Evolutionary conservation across 306 rosid genomes (phyloP), one percentile per base, ranked within the genome.

Genomic region (Lotus japonicus): DNA sequence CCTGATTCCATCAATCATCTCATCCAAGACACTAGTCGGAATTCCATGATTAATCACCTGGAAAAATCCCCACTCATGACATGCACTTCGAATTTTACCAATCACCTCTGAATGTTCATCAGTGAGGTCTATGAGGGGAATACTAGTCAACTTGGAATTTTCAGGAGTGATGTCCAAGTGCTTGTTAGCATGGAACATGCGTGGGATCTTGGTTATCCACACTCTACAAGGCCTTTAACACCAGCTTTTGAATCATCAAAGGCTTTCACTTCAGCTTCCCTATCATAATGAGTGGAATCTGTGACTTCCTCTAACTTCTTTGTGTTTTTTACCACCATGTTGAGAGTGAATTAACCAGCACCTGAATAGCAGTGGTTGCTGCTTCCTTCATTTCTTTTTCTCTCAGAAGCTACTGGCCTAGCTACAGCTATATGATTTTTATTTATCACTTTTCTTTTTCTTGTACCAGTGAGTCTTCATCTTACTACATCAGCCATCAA

Each of bases 11-110:
- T 72, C 36, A 16, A 48, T 78, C 71, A 72, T 78, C 14, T 80
- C 73, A 46, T 69, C 90, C 68, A 83, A 10, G 9, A 78, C 50
- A 38, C 31, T 26, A 10, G 21, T n/a, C 0, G 77, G 66, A 55
- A 86, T 75, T 13, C 81, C 90, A 51, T 83, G 84, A 63, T 83
- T 80, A 19, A 80, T 71, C 1, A 85, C 59, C 46, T 80, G 85
- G 16, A 85, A 85, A 58, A 86, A 80, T 2, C 90, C 88, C 76
- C 81, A 86, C 1, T 60, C 78, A 2, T 68, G 33, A 6, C 77
- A 52, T 2, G 81, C 77, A 26, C 54, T n/a, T 19, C 16, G 17
- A 59, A 77, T 31, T 77, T 73, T 43, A 5, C 39, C 51, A 15
- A 75, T 11, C 3, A 65, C 14, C 18, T 70, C 17, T 3, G 31